Base-by-base conservation (phyloP, 257 asterid species). In the Fraxinus americana region DNA sequence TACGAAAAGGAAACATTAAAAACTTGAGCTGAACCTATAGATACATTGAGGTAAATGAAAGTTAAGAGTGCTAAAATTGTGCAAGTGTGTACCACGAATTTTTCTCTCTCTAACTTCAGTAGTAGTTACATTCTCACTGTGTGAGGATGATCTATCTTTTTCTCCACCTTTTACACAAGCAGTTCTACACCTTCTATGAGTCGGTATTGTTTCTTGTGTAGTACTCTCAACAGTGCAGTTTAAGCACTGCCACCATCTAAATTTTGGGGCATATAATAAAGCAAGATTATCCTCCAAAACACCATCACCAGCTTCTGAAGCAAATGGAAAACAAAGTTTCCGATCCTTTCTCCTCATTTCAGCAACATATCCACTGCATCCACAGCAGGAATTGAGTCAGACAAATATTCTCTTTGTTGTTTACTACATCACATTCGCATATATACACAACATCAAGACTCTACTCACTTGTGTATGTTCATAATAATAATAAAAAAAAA, bases 231-330 rank as follows among this genome's bases (percentile, higher is more conserved):
- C n/a, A 50, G 78, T 38, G 78, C 97, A 88, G 77, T 79, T 76
- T 9, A 83, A 67, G 76, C 92, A 92, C 78, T 87, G 90, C 97
- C 97, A 93, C 90, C 89, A 89, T 72, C 87, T 89, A 85, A 79
- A 89, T 54, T 68, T 86, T n/a, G 96, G 96, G 57, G 84, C 84
- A 19, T 54, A 43, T 67, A 89, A 30, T 1, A 91, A 87, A 75
- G 92, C 91, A 67, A 93, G 88, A 73, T 79, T 74, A 54, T 73
- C 82, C 73, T 57, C 80, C 17, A 39, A 5, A 73, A 71, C 72
- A 38, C n/a, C 75, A 69, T 81, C 69, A 79, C 52, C 10, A 43
- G 68, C 86, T 74, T 77, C 72, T 23, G 80, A 69, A 54, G 77
- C 78, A 87, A 93, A 93, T 5, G 87, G 89, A 23, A 70, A 77